These are phyloP conservation scores for Monosporascus sp. DNA, from an alignment of 2,329 filamentous ascomycete genomes.

Conservation along the genomic window DNA sequence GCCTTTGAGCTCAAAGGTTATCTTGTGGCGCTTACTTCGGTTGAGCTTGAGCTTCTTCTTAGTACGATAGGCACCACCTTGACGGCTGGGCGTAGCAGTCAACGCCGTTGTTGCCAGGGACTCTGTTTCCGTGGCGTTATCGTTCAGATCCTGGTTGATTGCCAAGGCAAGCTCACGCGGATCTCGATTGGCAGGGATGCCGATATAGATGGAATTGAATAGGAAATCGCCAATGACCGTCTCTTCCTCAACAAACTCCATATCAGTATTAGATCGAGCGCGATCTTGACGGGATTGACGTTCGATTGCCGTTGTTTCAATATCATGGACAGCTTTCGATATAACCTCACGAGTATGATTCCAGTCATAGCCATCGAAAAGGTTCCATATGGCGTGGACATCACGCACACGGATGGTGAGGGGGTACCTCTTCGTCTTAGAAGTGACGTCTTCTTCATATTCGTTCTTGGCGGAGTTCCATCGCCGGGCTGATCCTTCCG, in stretches of 20 bases:
- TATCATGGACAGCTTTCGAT: constrained; percentile 78
- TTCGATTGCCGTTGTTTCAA: constrained; percentile 78
- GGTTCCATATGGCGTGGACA: constrained; percentile 92
- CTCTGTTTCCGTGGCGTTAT: constrained; percentile 81
- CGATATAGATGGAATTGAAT: constrained; percentile 98
- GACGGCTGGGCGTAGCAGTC: constrained; percentile 51
- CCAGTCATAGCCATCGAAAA: constrained; percentile 99
- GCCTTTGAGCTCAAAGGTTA: constrained; percentile 86
- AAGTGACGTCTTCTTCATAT: constrained; percentile 61
- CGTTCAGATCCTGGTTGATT: constrained; percentile 85
- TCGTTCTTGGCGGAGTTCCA: constrained; percentile 76
- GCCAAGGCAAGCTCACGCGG: constrained; percentile 73
- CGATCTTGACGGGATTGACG: constrained; percentile 56
- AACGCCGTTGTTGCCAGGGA: constrained; percentile 75
- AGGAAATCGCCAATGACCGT: constrained; percentile 89
- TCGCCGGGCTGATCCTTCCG: constrained; percentile 63
- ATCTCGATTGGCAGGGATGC: constrained; percentile 79
- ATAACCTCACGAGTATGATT: constrained; percentile 79
- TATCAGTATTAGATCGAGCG: constrained; percentile 49
- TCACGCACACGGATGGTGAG: constrained; percentile 75
- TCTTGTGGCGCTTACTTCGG: constrained; percentile 87
- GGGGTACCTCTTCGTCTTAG: constrained; percentile 60
- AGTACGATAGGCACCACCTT: constrained; percentile 33
- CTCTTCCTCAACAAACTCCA: constrained; percentile 73
- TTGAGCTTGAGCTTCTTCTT: constrained; percentile 66